Percentiles rank a stretch among this genome's conserved stretches.
phyloP scores from a whole-genome alignment of 2,329 filamentous ascomycete genomes.

The Bipolaris cookei region DNA sequence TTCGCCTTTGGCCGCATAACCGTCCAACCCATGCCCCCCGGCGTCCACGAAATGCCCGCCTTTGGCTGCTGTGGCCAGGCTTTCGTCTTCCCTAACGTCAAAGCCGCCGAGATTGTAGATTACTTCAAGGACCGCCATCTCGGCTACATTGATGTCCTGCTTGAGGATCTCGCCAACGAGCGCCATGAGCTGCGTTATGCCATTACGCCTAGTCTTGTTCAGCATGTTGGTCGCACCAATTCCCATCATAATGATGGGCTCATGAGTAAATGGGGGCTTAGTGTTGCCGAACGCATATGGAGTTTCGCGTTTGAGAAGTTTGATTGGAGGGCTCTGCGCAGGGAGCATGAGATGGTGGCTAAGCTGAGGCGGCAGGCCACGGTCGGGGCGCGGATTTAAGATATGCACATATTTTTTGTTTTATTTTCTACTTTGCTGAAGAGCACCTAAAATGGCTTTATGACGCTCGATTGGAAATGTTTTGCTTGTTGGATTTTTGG shows the following conservation, averaged over 20 bases:
- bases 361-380: constrained; percentile 6
- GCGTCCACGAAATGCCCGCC: constrained; percentile 51
- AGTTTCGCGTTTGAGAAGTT: constrained; percentile 50
- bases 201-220: constrained; percentile 52
- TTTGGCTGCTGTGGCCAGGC: constrained; percentile 56
- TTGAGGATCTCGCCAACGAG: constrained; percentile 52
- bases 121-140: constrained; percentile 43
- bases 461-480: neutral
- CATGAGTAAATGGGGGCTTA: constrained; percentile 37
- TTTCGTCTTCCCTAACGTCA: constrained; percentile 52
- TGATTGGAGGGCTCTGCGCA: constrained; percentile 32
- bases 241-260: constrained; percentile 43
- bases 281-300: constrained; percentile 49
- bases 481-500: neutral
- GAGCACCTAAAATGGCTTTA: no score
- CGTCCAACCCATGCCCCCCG: constrained; percentile 44
- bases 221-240: constrained; percentile 54
- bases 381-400: neutral
- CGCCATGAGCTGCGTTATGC: constrained; percentile 51
- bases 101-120: constrained; percentile 33
- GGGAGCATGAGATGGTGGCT: constrained; percentile 37
- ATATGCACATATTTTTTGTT: no score
- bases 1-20: constrained; percentile 53
- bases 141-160: constrained; percentile 51
- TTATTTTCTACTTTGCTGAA: no score